A percentile compares a stretch with the other conserved stretches of the same genome.
Evolutionary conservation across 805 yeast genomes (phyloP).

Genomic region (Teunomyces lycoperdinae): DNA sequence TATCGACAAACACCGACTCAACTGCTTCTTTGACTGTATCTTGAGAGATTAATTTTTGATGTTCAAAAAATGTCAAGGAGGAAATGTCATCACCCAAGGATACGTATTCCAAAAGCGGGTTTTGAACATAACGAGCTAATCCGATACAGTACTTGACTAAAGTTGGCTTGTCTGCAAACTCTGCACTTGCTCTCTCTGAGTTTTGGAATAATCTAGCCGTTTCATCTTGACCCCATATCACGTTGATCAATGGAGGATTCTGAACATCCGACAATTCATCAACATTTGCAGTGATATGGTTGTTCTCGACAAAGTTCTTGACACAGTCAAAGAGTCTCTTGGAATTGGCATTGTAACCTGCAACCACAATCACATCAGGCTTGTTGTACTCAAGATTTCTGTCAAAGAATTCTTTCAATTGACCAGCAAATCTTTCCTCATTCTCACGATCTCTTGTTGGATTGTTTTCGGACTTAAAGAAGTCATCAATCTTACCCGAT

Average conservation of each 20-base stretch:
- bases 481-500: slow-evolving; percentile 73
- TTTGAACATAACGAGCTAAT: slow-evolving; percentile 86
- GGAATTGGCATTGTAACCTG: slow-evolving; percentile 80
- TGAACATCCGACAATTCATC: slow-evolving; percentile 41
- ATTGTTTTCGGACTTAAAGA: slow-evolving; percentile 72
- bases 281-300: slow-evolving; percentile 51
- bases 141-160: slow-evolving; percentile 83
- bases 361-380: slow-evolving; percentile 88
- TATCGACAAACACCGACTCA: slow-evolving; percentile 84
- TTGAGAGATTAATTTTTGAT: slow-evolving; percentile 67
- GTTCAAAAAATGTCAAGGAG: slow-evolving; percentile 64
- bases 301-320: slow-evolving; percentile 52
- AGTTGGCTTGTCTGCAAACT: slow-evolving; percentile 81
- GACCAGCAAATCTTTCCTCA: slow-evolving; percentile 51
- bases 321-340: slow-evolving; percentile 58
- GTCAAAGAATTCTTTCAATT: slow-evolving; percentile 65
- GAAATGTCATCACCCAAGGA: slow-evolving; percentile 72
- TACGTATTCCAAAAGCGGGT: slow-evolving; percentile 89
- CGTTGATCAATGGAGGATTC: slow-evolving; percentile 56
- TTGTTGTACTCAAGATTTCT: slow-evolving; percentile 46
- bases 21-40: slow-evolving; percentile 64
- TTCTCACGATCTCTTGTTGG: slow-evolving; percentile 50
- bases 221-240: slow-evolving; percentile 88
- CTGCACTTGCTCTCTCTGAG: slow-evolving; percentile 69
- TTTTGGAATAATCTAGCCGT: slow-evolving; percentile 86